phyloP scores from a whole-genome alignment of 2,329 filamentous ascomycete genomes.

The Mycogone perniciosa region DNA sequence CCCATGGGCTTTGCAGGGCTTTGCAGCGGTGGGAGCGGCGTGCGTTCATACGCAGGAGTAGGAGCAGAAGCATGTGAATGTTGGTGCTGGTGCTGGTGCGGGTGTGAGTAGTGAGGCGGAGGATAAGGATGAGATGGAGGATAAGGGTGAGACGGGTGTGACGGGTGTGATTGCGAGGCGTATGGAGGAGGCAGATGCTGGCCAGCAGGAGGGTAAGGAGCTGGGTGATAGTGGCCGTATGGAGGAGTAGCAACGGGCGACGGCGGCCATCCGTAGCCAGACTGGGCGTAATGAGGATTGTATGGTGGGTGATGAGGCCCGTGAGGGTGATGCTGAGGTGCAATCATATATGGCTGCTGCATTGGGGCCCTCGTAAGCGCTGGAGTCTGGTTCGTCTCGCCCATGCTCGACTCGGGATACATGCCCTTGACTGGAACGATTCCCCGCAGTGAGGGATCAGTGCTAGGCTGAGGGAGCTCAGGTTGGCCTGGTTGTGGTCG shows the following conservation, averaged over 20 bases:
- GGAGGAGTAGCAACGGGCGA: slow-evolving; percentile 50
- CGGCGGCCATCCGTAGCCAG: slow-evolving; percentile 48
- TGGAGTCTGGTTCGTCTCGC: slow-evolving; percentile 74
- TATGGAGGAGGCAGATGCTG: slow-evolving; percentile 26
- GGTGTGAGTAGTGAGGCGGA: slow-evolving; percentile 22
- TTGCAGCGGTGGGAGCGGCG: slow-evolving; percentile 32
- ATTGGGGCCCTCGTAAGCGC: slow-evolving; percentile 72
- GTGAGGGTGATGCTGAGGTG: slow-evolving; percentile 28
- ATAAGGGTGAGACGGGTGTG: slow-evolving; percentile 5
- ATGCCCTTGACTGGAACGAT: slow-evolving; percentile 88
- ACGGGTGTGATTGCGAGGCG: slow-evolving; percentile 21
- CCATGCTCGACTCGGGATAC: slow-evolving; percentile 93
- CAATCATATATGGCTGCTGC: slow-evolving; percentile 37
- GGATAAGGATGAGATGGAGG: slow-evolving; percentile 21
- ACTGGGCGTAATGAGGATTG: slow-evolving; percentile 36
- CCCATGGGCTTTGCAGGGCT: slow-evolving; percentile 22
- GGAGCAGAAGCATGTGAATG: slow-evolving; percentile 16
- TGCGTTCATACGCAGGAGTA: slow-evolving; percentile 26
- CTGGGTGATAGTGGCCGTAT: slow-evolving; percentile 39
- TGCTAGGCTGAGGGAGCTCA: slow-evolving; percentile 73
- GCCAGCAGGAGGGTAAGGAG: slow-evolving; percentile 28
- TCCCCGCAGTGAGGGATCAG: slow-evolving; percentile 70
- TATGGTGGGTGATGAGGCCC: slow-evolving; percentile 27
- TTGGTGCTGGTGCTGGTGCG: slow-evolving; percentile 14
- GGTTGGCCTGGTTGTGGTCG: slow-evolving; percentile 66